Conservation (phyloP, 2,329 filamentous ascomycete species). For the Aspergillus amoenus region DNA sequence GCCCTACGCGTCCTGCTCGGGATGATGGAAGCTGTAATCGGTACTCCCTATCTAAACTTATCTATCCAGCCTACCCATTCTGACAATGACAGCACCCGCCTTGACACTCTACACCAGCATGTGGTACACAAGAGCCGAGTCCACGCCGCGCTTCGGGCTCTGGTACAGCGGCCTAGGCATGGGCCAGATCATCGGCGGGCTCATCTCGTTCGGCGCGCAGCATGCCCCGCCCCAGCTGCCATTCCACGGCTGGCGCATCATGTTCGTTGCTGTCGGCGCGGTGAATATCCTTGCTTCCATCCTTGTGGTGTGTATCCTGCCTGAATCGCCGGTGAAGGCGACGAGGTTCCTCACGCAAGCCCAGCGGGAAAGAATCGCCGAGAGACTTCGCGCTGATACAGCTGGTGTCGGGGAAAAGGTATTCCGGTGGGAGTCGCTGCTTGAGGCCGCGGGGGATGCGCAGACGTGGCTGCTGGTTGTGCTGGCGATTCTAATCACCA, state of each 20-base stretch:
- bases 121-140: slow-evolving; percentile 29
- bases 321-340: slow-evolving; percentile 14
- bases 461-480: slow-evolving; percentile 25
- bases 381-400: slow-evolving; percentile 20
- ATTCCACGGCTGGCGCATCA: slow-evolving; percentile 28
- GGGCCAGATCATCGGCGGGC: slow-evolving; percentile 29
- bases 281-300: slow-evolving; percentile 17
- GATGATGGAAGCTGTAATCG: slow-evolving; percentile 47
- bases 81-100: slow-evolving; percentile 18
- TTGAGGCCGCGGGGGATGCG: slow-evolving; percentile 20
- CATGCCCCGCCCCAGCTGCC: slow-evolving; percentile 20
- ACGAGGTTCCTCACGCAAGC: slow-evolving; percentile 23
- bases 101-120: slow-evolving; percentile 29
- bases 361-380: slow-evolving; percentile 13
- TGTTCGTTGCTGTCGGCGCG: slow-evolving; percentile 29
- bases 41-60: not conserved
- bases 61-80: not conserved
- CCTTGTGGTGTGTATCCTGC: slow-evolving; percentile 23
- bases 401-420: slow-evolving; percentile 21
- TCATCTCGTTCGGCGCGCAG: slow-evolving; percentile 30
- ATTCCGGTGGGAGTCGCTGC: slow-evolving; percentile 23
- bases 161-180: slow-evolving; percentile 31
- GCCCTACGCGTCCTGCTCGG: slow-evolving; percentile 58
- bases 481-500: slow-evolving; percentile 34
- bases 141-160: slow-evolving; percentile 27